phyloP scores from a whole-genome alignment of 2,329 filamentous ascomycete species.

The Talaromyces sp. region DNA sequence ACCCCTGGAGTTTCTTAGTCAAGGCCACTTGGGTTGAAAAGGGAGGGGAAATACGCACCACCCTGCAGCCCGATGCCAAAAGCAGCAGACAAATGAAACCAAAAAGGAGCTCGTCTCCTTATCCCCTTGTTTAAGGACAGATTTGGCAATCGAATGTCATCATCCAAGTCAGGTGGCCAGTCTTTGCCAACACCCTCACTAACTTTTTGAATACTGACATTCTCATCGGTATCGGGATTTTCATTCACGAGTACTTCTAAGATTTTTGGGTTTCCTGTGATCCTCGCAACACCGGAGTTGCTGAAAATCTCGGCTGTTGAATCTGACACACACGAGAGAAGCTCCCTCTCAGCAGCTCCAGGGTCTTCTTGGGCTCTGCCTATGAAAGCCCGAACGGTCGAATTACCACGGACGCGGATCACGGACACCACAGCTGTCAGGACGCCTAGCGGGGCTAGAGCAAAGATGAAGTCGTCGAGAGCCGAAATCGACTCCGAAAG shows the following conservation, averaged over 20 bases:
- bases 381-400: slow-evolving; percentile 41
- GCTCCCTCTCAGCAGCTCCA: slow-evolving; percentile 38
- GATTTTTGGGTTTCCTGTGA: slow-evolving; percentile 30
- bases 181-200: slow-evolving; percentile 9
- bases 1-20: slow-evolving; percentile 17
- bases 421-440: slow-evolving; percentile 42
- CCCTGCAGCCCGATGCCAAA: slow-evolving; percentile 25
- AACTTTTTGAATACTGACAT: not conserved
- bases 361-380: slow-evolving; percentile 43
- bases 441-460: slow-evolving; percentile 44
- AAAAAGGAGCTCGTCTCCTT: slow-evolving; percentile 20
- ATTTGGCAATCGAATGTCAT: slow-evolving; percentile 26
- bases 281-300: slow-evolving; percentile 33
- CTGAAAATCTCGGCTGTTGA: slow-evolving; percentile 46
- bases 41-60: slow-evolving; percentile 16
- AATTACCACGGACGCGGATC: slow-evolving; percentile 43
- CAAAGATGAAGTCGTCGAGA: slow-evolving; percentile 45
- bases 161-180: slow-evolving; percentile 16
- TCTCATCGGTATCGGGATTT: slow-evolving; percentile 12
- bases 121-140: slow-evolving; percentile 34
- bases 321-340: slow-evolving; percentile 45
- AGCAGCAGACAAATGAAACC: slow-evolving; percentile 26
- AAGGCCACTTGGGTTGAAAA: not conserved
- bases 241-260: slow-evolving; percentile 40
- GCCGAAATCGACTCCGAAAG: slow-evolving; percentile 40